These are phyloP conservation scores for Cordyceps javanica DNA, from an alignment of 2,329 filamentous ascomycete genomes.

Conservation along the genomic window DNA sequence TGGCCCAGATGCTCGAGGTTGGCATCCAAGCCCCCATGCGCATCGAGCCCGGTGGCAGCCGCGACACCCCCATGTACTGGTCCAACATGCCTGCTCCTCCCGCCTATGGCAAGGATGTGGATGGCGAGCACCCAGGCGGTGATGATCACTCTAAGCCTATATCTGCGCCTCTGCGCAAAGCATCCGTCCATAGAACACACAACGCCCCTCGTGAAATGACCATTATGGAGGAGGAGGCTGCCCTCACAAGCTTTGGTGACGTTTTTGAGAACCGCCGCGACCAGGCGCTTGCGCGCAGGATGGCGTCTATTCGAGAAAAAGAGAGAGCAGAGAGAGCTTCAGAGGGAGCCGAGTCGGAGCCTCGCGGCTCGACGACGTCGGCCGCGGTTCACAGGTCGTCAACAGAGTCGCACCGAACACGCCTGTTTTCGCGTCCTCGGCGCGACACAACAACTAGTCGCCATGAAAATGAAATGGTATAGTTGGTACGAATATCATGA, in stretches of 20 bases:
- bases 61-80: conserved; percentile 60
- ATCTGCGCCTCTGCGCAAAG: conserved; percentile 7
- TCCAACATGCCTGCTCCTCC: conserved; percentile 30
- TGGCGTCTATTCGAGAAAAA: conserved; percentile 33
- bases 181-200: conserved; percentile 5
- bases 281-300: conserved; percentile 27
- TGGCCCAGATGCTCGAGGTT: conserved; percentile 75
- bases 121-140: conserved; percentile 14
- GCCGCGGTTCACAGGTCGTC: conserved; percentile 4
- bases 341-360: conserved; percentile 7
- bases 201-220: conserved; percentile 15
- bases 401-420: conserved; percentile 10
- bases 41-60: conserved; percentile 59
- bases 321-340: conserved; percentile 22
- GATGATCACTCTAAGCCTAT: conserved; percentile 13
- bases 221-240: conserved; percentile 23
- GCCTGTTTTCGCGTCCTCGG: conserved; percentile 4
- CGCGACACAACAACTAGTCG: conserved; percentile 3
- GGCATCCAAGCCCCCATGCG: conserved; percentile 73
- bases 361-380: conserved; percentile 10
- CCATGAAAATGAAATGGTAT: conserved; percentile 10
- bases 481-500: background rate
- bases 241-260: conserved; percentile 37
- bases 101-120: conserved; percentile 25
- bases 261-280: conserved; percentile 39